Evolutionary conservation across 164 flowering plant genomes (phyloP), one percentile per base, ranked within the genome.

Genomic region (Euptelea pleiosperma): DNA sequence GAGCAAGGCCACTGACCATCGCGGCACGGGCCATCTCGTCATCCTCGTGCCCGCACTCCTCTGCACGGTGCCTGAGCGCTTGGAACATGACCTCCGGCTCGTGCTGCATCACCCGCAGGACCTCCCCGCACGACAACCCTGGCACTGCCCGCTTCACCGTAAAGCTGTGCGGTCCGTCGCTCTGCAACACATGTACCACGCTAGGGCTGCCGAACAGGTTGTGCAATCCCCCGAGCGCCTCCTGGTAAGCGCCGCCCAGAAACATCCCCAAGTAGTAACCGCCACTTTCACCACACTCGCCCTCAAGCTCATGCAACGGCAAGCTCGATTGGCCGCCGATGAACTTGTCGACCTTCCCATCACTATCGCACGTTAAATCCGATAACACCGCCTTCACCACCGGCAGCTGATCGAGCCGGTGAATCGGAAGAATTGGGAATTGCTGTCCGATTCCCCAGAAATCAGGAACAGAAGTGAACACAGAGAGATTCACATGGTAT

Each of bases 181-280:
- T 81, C 70, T 86, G 96, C 28, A 72, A 73, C 25, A 90, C 97
- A 11, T 95, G 86, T n/a, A 88, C 91, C 12, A 93, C 88, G 64
- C 94, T 90, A 1, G 99, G 97, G 16, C 95, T 96, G 5, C 99
- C 96, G 52, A 94, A 91, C 60, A 94, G 77, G 76, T 94, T 94
- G 85, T 94, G 99, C 31, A 89, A 43, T 5, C 99, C 97, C 4
- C 99, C 99, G 24, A 94, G 88, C 54, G 99, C 97, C 93, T 94
- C 99, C 90, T 94, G 82, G 69, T 94, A 94, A 66, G 99, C 99
- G 71, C 99, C 99, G 52, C 99, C 99, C 66, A 94, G 71, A 67
- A 93, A 93, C 99, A 93, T 86, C 53, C 99, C 99, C 82, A 90
- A 41, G 61, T 80, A 91, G 69, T 94, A 94, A 14, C 73, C 65